Conservation (phyloP, 139 green algal species). For the Dunaliella sp. region DNA sequence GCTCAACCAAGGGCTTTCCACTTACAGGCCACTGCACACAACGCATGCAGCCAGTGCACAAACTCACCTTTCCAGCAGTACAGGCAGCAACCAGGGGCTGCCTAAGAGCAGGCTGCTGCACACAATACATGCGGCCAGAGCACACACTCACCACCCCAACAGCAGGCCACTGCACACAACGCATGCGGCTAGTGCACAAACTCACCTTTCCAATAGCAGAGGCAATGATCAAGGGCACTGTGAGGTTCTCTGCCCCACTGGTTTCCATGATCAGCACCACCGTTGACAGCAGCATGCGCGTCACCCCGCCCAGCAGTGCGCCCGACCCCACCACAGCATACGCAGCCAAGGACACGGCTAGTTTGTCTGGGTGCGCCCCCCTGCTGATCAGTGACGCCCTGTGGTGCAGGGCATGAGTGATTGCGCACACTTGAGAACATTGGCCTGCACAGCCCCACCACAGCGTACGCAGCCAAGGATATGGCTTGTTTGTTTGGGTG, state of each 20-base stretch:
- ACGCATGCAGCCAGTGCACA: too few species aligned
- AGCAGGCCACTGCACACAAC: too few species aligned
- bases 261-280: conserved; percentile 83
- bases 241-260: conserved; percentile 60
- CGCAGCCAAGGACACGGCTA: conserved; percentile 42
- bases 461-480: conserved; percentile 61
- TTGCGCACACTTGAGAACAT: too few species aligned
- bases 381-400: not conserved
- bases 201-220: conserved; percentile 67
- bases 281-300: conserved; percentile 75
- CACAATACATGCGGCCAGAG: too few species aligned
- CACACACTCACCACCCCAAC: too few species aligned
- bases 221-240: conserved; percentile 67
- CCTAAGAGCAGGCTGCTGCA: too few species aligned
- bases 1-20: too few species aligned
- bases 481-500: conserved; percentile 4
- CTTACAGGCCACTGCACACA: too few species aligned
- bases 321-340: conserved; percentile 70
- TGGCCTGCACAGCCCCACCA: too few species aligned
- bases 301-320: conserved; percentile 62
- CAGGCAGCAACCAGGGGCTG: conserved; percentile 65
- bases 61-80: conserved; percentile 60
- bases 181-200: too few species aligned
- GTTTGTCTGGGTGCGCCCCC: not conserved
- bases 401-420: too few species aligned